Percentiles rank a stretch among this genome's conserved stretches.
phyloP scores from a whole-genome alignment of 139 green algal genomes.

The Closterium sp. region DNA sequence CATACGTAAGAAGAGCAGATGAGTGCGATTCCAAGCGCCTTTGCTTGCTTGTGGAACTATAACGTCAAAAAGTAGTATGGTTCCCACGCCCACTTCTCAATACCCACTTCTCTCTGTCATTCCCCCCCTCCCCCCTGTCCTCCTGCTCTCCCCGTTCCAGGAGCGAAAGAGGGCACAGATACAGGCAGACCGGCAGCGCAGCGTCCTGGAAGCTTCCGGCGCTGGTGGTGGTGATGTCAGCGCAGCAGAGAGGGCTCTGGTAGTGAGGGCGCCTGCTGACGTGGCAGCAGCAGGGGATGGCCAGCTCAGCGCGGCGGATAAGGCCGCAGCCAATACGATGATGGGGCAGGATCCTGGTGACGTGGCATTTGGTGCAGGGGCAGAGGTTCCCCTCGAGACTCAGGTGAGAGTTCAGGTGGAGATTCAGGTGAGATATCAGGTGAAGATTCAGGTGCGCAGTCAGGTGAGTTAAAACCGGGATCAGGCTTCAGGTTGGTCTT shows the following conservation, averaged over 20 bases:
- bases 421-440: neutral
- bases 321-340: slow-evolving; percentile 48
- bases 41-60: too few relatives aligned
- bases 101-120: too few relatives aligned
- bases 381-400: slow-evolving; percentile 68
- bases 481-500: too few relatives aligned
- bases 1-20: too few relatives aligned
- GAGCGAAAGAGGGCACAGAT: slow-evolving; percentile 20
- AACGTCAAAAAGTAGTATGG: too few relatives aligned
- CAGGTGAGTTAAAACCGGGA: too few relatives aligned
- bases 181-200: slow-evolving; percentile 9
- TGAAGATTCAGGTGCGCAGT: too few relatives aligned
- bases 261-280: slow-evolving; percentile 2
- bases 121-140: too few relatives aligned
- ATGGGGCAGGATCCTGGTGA: slow-evolving; percentile 37
- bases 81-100: too few relatives aligned
- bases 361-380: slow-evolving; percentile 36
- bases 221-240: neutral
- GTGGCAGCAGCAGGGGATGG: neutral
- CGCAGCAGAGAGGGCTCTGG: neutral
- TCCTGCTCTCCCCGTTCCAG: slow-evolving; percentile 20
- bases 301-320: slow-evolving; percentile 28
- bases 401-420: slow-evolving; percentile 50
- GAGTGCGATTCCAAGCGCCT: too few relatives aligned
- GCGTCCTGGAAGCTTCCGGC: slow-evolving; percentile 53